Percentiles rank a stretch among this genome's conserved stretches.
Evolutionary conservation across 2,329 filamentous ascomycete species (phyloP).

Genomic region (Chaetomium globosum): DNA sequence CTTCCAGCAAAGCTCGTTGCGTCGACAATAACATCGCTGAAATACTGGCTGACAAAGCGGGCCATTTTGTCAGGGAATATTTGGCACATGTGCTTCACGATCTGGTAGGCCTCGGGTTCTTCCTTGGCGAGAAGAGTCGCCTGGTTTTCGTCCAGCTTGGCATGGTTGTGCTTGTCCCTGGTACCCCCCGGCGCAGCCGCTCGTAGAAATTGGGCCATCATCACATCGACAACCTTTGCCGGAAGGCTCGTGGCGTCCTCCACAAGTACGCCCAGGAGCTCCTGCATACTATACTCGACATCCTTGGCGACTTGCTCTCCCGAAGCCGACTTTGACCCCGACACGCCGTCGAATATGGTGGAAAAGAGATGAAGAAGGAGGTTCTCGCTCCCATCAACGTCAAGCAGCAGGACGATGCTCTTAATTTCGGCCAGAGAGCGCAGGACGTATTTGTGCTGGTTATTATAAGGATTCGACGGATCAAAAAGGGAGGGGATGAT

Average conservation of each 20-base stretch:
- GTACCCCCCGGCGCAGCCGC: slow-evolving; percentile 71
- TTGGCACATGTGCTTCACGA: slow-evolving; percentile 94
- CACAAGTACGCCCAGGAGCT: slow-evolving; percentile 79
- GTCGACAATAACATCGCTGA: slow-evolving; percentile 93
- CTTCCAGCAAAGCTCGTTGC: slow-evolving; percentile 65
- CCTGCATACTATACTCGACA: slow-evolving; percentile 88
- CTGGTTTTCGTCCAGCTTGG: slow-evolving; percentile 71
- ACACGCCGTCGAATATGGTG: slow-evolving; percentile 88
- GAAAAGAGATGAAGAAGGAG: slow-evolving; percentile 82
- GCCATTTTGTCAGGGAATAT: slow-evolving; percentile 91
- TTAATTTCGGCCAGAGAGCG: slow-evolving; percentile 89
- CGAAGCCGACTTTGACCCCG: slow-evolving; percentile 71
- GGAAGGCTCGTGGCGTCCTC: slow-evolving; percentile 82
- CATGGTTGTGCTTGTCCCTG: slow-evolving; percentile 59
- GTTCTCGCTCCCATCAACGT: slow-evolving; percentile 79
- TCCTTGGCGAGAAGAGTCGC: slow-evolving; percentile 83
- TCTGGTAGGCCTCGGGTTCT: slow-evolving; percentile 89
- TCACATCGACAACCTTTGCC: slow-evolving; percentile 81
- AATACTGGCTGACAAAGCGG: slow-evolving; percentile 91
- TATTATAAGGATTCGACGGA: slow-evolving; percentile 85
- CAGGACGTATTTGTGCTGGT: slow-evolving; percentile 89
- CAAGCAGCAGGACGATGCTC: slow-evolving; percentile 87
- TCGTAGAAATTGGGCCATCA: slow-evolving; percentile 92
- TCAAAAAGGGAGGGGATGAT: slow-evolving; percentile 85
- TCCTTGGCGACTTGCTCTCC: slow-evolving; percentile 89